These are phyloP conservation scores for Leishmania turanica DNA, from an alignment of 208 protist genomes.

Conservation along the genomic window DNA sequence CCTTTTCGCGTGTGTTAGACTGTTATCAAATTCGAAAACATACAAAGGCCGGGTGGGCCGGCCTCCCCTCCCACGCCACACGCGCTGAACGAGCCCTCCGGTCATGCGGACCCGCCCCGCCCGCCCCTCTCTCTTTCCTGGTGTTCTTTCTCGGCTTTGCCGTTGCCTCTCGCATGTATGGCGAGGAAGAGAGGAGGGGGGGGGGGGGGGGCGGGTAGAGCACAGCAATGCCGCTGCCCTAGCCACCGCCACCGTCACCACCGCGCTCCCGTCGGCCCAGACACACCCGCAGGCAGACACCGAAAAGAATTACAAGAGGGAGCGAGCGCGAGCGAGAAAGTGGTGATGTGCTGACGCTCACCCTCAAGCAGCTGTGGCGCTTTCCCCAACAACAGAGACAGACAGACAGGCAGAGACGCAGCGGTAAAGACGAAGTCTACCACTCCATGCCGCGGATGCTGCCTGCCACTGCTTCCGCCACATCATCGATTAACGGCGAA, in stretches of 20 bases:
- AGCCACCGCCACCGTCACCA: background rate
- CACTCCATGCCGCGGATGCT: background rate
- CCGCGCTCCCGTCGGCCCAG: background rate
- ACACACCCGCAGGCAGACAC: background rate
- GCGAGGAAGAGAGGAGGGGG: background rate
- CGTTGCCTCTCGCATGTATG: background rate
- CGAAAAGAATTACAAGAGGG: background rate
- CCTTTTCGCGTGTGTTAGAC: background rate
- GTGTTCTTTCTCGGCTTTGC: background rate
- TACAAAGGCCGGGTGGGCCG: background rate
- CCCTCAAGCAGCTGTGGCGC: background rate
- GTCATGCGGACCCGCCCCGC: background rate
- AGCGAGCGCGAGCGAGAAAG: background rate
- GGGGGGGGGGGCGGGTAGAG: background rate
- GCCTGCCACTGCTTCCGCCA: background rate
- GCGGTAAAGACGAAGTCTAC: background rate
- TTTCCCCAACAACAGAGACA: background rate
- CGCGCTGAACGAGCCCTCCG: background rate
- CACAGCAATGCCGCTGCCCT: background rate
- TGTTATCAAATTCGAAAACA: background rate
- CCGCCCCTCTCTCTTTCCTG: background rate
- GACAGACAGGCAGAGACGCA: background rate
- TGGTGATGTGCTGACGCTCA: background rate
- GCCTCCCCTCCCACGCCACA: background rate
- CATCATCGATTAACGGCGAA: slow-evolving; percentile 3